phyloP scores from a whole-genome alignment of 208 protist genomes.

The Trypanosoma brucei region DNA sequence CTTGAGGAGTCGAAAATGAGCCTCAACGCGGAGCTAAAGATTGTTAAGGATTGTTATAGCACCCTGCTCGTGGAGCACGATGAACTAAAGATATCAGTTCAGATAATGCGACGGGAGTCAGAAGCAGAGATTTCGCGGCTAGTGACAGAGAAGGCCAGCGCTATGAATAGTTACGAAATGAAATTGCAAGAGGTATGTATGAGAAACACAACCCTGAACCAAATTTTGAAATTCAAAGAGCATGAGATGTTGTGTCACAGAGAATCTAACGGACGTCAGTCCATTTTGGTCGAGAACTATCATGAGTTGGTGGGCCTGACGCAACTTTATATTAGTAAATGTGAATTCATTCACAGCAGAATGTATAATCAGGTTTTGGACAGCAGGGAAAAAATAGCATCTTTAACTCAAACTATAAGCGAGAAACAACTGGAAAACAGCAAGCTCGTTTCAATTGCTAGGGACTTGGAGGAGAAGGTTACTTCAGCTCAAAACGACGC shows the following conservation, averaged over 20 bases:
- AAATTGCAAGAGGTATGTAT: slow-evolving; percentile 2
- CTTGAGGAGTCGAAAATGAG: slow-evolving; percentile 27
- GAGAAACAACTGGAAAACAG: slow-evolving; percentile 6
- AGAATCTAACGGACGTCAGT: slow-evolving; percentile 7
- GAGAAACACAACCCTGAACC: slow-evolving; percentile 4
- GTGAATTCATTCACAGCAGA: background rate
- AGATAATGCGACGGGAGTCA: slow-evolving; percentile 23
- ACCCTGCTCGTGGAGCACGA: slow-evolving; percentile 49
- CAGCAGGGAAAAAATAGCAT: background rate
- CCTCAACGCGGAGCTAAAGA: slow-evolving; percentile 37
- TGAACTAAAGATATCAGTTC: slow-evolving; percentile 19
- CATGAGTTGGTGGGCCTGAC: slow-evolving; percentile 1
- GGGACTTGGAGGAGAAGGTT: slow-evolving; percentile 6
- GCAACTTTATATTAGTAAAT: background rate
- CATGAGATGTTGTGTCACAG: background rate
- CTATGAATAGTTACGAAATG: slow-evolving; percentile 7
- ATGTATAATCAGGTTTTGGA: background rate
- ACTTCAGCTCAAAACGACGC: slow-evolving; percentile 2
- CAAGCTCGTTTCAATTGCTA: background rate
- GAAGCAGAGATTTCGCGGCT: slow-evolving; percentile 11
- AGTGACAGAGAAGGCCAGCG: slow-evolving; percentile 5
- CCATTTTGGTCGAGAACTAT: background rate
- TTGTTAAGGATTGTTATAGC: slow-evolving; percentile 64
- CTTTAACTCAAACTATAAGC: background rate
- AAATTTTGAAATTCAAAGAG: slow-evolving; percentile 2